Evolutionary conservation across 345 rosid genomes (phyloP), one percentile per base, ranked within the genome.

Genomic region (Camelina hispida): DNA sequence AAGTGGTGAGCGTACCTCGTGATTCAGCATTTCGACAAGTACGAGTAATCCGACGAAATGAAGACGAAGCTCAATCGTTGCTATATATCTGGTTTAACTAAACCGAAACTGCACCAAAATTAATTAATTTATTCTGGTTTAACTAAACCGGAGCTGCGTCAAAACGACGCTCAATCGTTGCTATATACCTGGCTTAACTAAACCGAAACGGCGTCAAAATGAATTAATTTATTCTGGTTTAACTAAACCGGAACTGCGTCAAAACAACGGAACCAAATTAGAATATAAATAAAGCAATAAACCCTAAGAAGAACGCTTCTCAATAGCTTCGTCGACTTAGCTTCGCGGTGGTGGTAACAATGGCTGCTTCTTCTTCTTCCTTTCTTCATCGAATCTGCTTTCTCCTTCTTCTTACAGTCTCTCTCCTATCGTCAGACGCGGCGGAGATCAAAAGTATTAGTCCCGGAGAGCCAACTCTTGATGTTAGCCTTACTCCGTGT

Each of bases 401-500:
- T 42, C 42, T 76, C 7, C 62, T 62, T 53, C 43, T 16, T 62
- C 32, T 72, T 6, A 3, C 34, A 53, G 0, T 65, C 6, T 35
- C 30, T 37, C 61, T 73, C 7, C 30, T 44, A 0, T 30, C 53
- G 10, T 52, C 81, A 2, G 50, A 60, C 20, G 15, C 63, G 13
- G n/a, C 50, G 56, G 63, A 43, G 17, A 55, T 74, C 44, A 69
- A 38, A 64, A 25, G 79, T 59, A 57, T 89, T 74, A 72, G 87
- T 77, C 77, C 83, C 0, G 83, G 61, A 22, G 72, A 85, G 9
- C 90, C 97, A 40, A 66, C 68, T 59, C 44, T 91, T 16, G 85
- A 85, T 73, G 75, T 91, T 48, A 83, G 72, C 54, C 89, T 88
- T 71, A 43, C 81, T 25, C 79, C 66, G 35, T 92, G 98, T 71